Percentiles rank a stretch among this genome's conserved stretches.
Conservation (phyloP, 2,329 filamentous ascomycete genomes). For the Aspergillus piperis region DNA sequence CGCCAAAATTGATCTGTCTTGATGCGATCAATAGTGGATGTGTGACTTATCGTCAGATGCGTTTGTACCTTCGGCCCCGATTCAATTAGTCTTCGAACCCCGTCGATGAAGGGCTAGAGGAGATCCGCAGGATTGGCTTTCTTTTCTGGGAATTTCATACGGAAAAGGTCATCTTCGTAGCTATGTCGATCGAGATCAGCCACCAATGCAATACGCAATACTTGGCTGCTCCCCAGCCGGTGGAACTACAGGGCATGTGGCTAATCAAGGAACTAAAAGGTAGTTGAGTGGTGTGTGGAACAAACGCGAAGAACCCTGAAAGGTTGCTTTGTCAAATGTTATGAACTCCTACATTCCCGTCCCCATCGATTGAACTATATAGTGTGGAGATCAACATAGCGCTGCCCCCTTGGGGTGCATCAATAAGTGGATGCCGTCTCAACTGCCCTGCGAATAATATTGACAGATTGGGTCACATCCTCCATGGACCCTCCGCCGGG, state of each 20-base stretch:
- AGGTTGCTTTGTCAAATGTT: neutral
- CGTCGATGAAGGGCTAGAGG: too few species aligned
- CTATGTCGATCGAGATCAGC: too few species aligned
- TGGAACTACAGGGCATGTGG: too few species aligned
- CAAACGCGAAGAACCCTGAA: neutral
- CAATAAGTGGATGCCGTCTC: neutral
- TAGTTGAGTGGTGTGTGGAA: neutral
- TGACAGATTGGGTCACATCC: slow-evolving; percentile 11
- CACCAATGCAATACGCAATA: too few species aligned
- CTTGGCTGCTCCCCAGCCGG: too few species aligned
- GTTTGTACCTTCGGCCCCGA: too few species aligned
- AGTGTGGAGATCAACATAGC: neutral
- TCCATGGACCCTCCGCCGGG: slow-evolving; percentile 7
- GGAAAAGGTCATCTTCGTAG: too few species aligned
- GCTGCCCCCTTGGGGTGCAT: neutral
- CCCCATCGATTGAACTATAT: neutral
- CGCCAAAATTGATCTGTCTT: neutral
- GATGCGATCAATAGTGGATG: neutral
- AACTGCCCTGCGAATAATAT: slow-evolving; percentile 14
- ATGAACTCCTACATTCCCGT: neutral
- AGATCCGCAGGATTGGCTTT: too few species aligned
- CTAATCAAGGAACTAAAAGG: too few species aligned
- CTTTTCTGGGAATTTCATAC: too few species aligned
- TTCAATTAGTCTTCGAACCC: too few species aligned
- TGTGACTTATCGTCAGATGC: too few species aligned